These are phyloP conservation scores for Athelia psychrophila DNA, from an alignment of 1,284 basidiomycete genomes.

Conservation along the genomic window DNA sequence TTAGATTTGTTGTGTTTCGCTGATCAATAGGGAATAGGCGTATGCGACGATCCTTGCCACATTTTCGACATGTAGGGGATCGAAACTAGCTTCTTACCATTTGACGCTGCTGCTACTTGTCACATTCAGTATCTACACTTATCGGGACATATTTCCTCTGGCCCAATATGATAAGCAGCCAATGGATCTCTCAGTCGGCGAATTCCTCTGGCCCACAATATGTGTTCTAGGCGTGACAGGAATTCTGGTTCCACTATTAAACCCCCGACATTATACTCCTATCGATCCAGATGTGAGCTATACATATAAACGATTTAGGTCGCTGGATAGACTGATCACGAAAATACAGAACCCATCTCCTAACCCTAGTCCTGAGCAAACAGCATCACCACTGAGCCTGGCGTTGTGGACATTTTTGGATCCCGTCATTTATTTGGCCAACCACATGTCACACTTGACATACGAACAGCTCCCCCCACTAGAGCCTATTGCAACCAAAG, in stretches of 20 bases:
- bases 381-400: slow-evolving; percentile 21
- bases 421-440: slow-evolving; percentile 23
- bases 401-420: slow-evolving; percentile 39
- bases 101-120: background rate
- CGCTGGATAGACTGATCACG: background rate
- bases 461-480: background rate
- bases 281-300: background rate
- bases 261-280: background rate
- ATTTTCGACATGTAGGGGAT: no score
- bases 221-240: background rate
- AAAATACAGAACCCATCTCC: background rate
- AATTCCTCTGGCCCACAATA: background rate
- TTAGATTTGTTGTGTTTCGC: no score
- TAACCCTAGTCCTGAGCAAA: background rate
- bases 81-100: background rate
- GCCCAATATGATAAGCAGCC: background rate
- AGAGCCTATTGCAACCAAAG: no score
- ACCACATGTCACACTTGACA: slow-evolving; percentile 4
- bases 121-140: background rate
- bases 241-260: background rate
- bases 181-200: background rate
- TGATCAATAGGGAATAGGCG: no score
- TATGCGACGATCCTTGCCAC: no score
- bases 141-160: background rate
- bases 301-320: background rate